Evolutionary conservation across 2,329 filamentous ascomycete genomes (phyloP).

Genomic region (Hortaea werneckii): DNA sequence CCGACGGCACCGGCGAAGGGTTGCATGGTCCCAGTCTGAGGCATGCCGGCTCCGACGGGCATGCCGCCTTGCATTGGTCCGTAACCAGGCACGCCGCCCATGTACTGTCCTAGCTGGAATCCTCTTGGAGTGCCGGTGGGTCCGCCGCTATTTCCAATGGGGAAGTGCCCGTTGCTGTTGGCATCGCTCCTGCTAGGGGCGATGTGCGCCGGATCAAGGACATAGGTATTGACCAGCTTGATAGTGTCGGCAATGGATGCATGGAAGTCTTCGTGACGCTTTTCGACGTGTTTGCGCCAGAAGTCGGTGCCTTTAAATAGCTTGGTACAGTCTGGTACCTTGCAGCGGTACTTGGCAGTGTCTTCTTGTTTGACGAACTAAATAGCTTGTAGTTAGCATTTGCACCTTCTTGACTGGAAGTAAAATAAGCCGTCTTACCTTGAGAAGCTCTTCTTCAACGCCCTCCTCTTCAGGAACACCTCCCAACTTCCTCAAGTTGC

Average conservation of each 20-base stretch:
- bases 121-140: constrained; percentile 82
- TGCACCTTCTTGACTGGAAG: background rate
- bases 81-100: background rate
- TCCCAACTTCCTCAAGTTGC: constrained; percentile 81
- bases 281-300: constrained; percentile 97
- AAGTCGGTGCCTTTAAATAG: constrained; percentile 96
- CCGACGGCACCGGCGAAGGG: background rate
- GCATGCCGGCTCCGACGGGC: constrained; percentile 11
- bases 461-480: constrained; percentile 80
- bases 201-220: constrained; percentile 88
- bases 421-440: constrained; percentile 28
- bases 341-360: constrained; percentile 92
- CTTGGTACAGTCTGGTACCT: constrained; percentile 90
- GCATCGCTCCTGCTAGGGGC: constrained; percentile 86
- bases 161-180: constrained; percentile 93
- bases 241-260: constrained; percentile 75
- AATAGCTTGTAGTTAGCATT: background rate
- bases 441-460: constrained; percentile 71
- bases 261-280: constrained; percentile 83
- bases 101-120: constrained; percentile 60
- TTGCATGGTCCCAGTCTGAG: background rate
- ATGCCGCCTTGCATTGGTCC: constrained; percentile 24
- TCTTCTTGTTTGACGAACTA: constrained; percentile 88
- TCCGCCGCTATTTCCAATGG: constrained; percentile 53
- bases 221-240: constrained; percentile 84